Conservation (phyloP, 179 eudicot species). For the Sideroxylon spinosum region DNA sequence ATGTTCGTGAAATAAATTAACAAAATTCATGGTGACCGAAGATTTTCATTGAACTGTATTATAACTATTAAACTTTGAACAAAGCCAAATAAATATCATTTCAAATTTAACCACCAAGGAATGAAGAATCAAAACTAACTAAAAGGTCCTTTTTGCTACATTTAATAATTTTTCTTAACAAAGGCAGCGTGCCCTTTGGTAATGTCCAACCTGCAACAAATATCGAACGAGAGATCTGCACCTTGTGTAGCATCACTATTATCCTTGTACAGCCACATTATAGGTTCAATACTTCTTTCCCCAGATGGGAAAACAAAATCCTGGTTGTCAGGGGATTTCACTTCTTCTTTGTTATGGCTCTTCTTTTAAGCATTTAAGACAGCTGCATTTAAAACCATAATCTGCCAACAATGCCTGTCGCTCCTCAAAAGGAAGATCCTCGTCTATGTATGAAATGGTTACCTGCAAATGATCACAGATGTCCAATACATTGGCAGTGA, state of each 20-base stretch:
- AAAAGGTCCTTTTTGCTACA: not conserved
- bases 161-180: not conserved
- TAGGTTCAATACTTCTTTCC: not conserved
- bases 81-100: conserved; percentile 1
- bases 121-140: not conserved
- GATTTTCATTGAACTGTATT: not conserved
- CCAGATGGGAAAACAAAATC: not conserved
- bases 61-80: not conserved
- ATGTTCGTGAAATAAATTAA: not conserved
- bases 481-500: not conserved
- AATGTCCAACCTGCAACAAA: not conserved
- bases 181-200: not conserved
- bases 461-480: conserved; percentile 37
- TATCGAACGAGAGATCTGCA: not conserved
- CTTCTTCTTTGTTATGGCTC: conserved; percentile 13
- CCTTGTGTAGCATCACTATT: not conserved
- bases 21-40: not conserved
- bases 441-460: conserved; percentile 86
- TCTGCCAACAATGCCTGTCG: conserved; percentile 75
- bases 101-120: not conserved
- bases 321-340: not conserved
- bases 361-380: conserved; percentile 69
- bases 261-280: not conserved
- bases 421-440: conserved; percentile 71
- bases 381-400: conserved; percentile 81